Base-by-base conservation (phyloP, 345 rosid genomes). In the Melaleuca quinquenervia region DNA sequence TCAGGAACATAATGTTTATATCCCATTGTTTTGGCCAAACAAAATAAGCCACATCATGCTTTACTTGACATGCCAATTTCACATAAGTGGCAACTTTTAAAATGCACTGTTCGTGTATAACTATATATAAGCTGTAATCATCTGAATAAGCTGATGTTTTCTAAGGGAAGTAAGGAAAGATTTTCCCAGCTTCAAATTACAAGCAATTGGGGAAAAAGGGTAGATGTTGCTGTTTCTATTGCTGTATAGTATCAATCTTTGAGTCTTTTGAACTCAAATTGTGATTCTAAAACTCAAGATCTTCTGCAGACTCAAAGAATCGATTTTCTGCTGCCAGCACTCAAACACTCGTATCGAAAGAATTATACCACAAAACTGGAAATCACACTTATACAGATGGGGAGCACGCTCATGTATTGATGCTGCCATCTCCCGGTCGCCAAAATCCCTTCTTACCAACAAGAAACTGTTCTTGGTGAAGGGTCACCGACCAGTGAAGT, bases 381-480 rank as follows among this genome's bases (percentile, higher is more conserved):
- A 55, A 52, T 32, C 58, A 52, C 11, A 26, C 13, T 21, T 1
- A 24, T 20, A 52, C 84, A 83, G 84, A 24, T 27, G 60, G 78
- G 60, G 15, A 52, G 14, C 49, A 1, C 7, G 18, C 64, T 87
- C 52, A 84, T 82, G 49, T 78, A 20, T 29, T 55, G 50, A 54
- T 52, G 83, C 24, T 45, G 82, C 74, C 85, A 49, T 84, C 86
- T 21, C 70, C 53, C 51, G 96, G 98, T 84, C 98, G 97, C 98
- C 99, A 97, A 74, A 92, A 92, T 54, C 95, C 94, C 86, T 97
- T 97, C 88, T 58, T 88, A 60, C 95, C 95, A 51, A 96, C 91
- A 51, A 97, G 93, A 91, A 92, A 95, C 89, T 90, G 96, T 82
- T 88, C 93, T 82, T 91, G 91, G 88, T 95, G 91, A 26, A 92